Conservation (phyloP, 1,139 yeast species). For the Lodderomyces pseudojiufengensis region DNA sequence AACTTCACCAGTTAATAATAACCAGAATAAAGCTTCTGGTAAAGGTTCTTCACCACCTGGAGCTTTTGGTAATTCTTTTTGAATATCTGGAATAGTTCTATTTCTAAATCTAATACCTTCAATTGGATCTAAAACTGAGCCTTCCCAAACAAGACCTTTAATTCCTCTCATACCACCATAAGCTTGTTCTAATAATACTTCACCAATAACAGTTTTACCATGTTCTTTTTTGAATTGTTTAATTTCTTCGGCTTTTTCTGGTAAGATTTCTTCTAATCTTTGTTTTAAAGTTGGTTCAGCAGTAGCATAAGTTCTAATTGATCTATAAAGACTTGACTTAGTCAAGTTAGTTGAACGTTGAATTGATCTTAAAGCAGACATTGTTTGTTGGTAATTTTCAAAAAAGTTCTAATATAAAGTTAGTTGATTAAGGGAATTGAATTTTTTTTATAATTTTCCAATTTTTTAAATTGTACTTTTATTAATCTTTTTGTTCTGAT, state of each 20-base stretch:
- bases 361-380: conserved; percentile 40
- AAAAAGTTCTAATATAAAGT: too few species aligned
- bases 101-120: conserved; percentile 99
- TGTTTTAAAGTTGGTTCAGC: conserved; percentile 78
- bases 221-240: conserved; percentile 84
- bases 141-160: conserved; percentile 98
- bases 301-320: conserved; percentile 47
- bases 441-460: too few species aligned
- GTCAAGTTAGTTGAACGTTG: conserved; percentile 34
- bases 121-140: conserved; percentile 95
- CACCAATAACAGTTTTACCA: conserved; percentile 90
- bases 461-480: too few species aligned
- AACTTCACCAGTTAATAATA: conserved; percentile 84
- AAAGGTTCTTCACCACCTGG: conserved; percentile 81
- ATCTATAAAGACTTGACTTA: conserved; percentile 30
- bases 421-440: too few species aligned
- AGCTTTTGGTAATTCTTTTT: conserved; percentile 87
- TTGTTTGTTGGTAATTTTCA: conserved; percentile 15
- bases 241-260: conserved; percentile 88
- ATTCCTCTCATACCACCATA: conserved; percentile 99
- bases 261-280: conserved; percentile 88
- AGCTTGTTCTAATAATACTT: conserved; percentile 91
- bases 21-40: conserved; percentile 94
- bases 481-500: too few species aligned
- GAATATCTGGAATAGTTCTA: conserved; percentile 93